Percentiles rank a stretch among this genome's conserved stretches.
phyloP scores from a whole-genome alignment of 2,329 filamentous ascomycete genomes.

The Microcyclospora tardicrescens region DNA sequence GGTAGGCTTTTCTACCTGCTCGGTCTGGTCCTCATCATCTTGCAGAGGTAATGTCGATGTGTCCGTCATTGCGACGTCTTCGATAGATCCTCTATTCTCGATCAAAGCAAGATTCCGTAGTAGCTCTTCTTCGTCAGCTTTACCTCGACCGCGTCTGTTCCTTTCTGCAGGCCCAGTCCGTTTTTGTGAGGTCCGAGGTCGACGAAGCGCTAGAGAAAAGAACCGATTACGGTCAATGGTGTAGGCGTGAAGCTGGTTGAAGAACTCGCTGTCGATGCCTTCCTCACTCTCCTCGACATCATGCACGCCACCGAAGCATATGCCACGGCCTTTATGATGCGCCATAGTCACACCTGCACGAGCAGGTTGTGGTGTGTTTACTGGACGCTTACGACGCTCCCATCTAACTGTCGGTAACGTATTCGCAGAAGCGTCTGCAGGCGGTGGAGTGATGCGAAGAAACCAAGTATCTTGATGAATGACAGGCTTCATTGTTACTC shows the following conservation, averaged over 20 bases:
- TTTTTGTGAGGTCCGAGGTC: slow-evolving; percentile 48
- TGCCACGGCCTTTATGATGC: slow-evolving; percentile 82
- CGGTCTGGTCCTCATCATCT: slow-evolving; percentile 42
- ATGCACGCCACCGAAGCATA: slow-evolving; percentile 88
- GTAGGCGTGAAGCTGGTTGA: slow-evolving; percentile 83
- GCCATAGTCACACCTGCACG: slow-evolving; percentile 89
- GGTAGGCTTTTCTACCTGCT: slow-evolving; percentile 40
- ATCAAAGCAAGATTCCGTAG: slow-evolving; percentile 75
- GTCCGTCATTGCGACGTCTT: slow-evolving; percentile 19
- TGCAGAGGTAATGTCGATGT: slow-evolving; percentile 11
- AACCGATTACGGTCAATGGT: slow-evolving; percentile 92
- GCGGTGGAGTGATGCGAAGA: slow-evolving; percentile 63
- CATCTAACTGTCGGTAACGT: slow-evolving; percentile 65
- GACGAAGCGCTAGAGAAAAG: slow-evolving; percentile 68
- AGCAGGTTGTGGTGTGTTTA: slow-evolving; percentile 71
- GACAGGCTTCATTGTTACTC: slow-evolving; percentile 69
- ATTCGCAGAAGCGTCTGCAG: slow-evolving; percentile 51
- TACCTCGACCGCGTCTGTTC: slow-evolving; percentile 57
- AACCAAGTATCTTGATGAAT: slow-evolving; percentile 95
- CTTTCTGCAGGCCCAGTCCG: slow-evolving; percentile 41
- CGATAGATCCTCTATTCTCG: slow-evolving; percentile 57
- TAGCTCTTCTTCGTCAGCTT: slow-evolving; percentile 85
- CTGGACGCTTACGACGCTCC: slow-evolving; percentile 87
- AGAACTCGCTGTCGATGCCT: slow-evolving; percentile 94
- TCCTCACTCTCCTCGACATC: slow-evolving; percentile 40